Percentiles rank a stretch among this genome's conserved stretches.
Conservation (phyloP, 768 basidiomycete genomes). For the Daedaleopsis nitida region DNA sequence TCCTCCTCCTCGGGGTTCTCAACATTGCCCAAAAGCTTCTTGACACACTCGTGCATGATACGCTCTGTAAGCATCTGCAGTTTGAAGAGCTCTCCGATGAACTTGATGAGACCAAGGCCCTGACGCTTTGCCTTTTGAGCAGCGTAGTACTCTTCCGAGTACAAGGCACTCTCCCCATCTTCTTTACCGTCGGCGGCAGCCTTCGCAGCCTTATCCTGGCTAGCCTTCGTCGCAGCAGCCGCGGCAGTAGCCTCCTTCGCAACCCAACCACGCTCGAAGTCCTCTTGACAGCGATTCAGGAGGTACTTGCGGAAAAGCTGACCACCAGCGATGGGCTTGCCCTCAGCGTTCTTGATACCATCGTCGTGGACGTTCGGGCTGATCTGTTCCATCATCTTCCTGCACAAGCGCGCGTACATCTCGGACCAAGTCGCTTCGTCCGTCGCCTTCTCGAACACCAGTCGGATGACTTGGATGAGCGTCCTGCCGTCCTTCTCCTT, state of each 20-base stretch:
- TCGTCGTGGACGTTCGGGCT: slow-evolving; percentile 88
- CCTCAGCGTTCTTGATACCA: slow-evolving; percentile 76
- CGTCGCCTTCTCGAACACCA: slow-evolving; percentile 97
- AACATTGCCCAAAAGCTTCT: slow-evolving; percentile 91
- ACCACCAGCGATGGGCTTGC: slow-evolving; percentile 90
- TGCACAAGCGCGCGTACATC: slow-evolving; percentile 95
- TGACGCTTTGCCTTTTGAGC: slow-evolving; percentile 97
- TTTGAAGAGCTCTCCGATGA: slow-evolving; percentile 98
- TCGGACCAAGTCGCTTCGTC: slow-evolving; percentile 95
- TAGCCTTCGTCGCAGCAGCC: slow-evolving; percentile 82
- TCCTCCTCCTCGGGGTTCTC: slow-evolving; percentile 97
- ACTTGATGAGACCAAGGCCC: slow-evolving; percentile 95
- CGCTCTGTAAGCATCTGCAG: slow-evolving; percentile 97
- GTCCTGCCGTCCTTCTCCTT: slow-evolving; percentile 92
- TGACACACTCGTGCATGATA: slow-evolving; percentile 98
- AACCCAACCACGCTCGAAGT: slow-evolving; percentile 96
- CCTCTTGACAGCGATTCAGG: slow-evolving; percentile 94
- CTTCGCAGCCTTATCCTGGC: slow-evolving; percentile 81
- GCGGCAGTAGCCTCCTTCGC: slow-evolving; percentile 84
- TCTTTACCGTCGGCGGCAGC: slow-evolving; percentile 62
- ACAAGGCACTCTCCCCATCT: slow-evolving; percentile 71
- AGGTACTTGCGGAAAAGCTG: slow-evolving; percentile 96
- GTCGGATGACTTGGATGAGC: slow-evolving; percentile 92
- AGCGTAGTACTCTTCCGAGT: slow-evolving; percentile 93
- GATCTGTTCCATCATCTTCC: slow-evolving; percentile 95